Evolutionary conservation across 1,284 basidiomycete genomes (phyloP).

Genomic region (Omphalotus olearius): DNA sequence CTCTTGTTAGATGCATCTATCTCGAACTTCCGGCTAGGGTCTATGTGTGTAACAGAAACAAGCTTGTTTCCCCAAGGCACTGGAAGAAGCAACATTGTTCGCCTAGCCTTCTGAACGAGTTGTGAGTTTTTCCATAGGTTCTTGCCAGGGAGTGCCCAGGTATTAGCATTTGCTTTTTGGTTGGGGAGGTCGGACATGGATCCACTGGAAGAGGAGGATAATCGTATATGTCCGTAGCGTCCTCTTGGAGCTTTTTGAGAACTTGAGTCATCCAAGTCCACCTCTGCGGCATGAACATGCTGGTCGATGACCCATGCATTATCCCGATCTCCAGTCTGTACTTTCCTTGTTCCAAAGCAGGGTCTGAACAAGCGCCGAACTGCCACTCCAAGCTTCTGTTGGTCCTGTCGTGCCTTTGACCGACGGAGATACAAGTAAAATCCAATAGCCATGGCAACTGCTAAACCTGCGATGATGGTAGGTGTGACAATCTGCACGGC

Average conservation of each 20-base stretch:
- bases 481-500: slow-evolving; percentile 30
- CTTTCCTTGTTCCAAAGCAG: slow-evolving; percentile 10
- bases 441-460: slow-evolving; percentile 21
- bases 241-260: slow-evolving; percentile 7
- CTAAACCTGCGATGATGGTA: slow-evolving; percentile 24
- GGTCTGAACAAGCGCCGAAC: background rate
- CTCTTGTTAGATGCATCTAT: slow-evolving; percentile 28
- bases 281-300: slow-evolving; percentile 1
- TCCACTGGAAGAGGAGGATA: slow-evolving; percentile 13
- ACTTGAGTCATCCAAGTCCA: background rate
- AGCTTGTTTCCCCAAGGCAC: slow-evolving; percentile 20
- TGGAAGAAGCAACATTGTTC: slow-evolving; percentile 6
- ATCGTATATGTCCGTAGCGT: slow-evolving; percentile 12
- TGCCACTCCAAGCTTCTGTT: background rate
- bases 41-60: slow-evolving; percentile 21
- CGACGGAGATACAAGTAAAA: slow-evolving; percentile 14
- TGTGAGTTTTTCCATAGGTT: slow-evolving; percentile 11
- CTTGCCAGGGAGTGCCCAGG: slow-evolving; percentile 14
- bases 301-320: slow-evolving; percentile 14
- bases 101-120: slow-evolving; percentile 2
- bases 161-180: background rate
- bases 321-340: slow-evolving; percentile 9
- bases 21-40: slow-evolving; percentile 24
- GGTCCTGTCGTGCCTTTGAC: background rate
- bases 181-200: background rate